A percentile compares a stretch with the other conserved stretches of the same genome.
phyloP scores from a whole-genome alignment of 2,329 filamentous ascomycete genomes.

The Colletotrichum sp. region DNA sequence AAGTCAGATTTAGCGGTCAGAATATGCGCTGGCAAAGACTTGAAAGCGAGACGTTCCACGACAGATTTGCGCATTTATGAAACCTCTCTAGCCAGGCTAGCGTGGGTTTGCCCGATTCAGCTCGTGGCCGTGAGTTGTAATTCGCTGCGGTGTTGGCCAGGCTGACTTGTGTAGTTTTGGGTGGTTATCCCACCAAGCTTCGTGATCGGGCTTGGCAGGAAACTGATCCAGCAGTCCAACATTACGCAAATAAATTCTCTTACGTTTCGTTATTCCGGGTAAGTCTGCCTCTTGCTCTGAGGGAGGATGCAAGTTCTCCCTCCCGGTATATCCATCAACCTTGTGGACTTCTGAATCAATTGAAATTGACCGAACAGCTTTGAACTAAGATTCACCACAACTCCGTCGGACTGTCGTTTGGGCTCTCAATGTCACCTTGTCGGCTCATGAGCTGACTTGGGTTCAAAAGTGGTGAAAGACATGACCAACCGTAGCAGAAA shows the following conservation, averaged over 20 bases:
- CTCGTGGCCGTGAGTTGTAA: neutral
- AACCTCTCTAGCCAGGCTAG: neutral
- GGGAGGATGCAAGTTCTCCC: neutral
- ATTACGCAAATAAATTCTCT: neutral
- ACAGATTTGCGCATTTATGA: neutral
- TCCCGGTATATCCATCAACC: neutral
- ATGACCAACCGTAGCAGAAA: neutral
- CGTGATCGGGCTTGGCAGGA: neutral
- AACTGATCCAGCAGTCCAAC: neutral
- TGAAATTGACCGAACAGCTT: neutral
- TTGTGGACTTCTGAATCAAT: neutral
- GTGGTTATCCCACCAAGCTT: neutral
- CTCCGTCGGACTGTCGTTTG: neutral
- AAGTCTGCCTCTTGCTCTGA: neutral
- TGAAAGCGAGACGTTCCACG: neutral
- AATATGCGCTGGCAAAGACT: neutral
- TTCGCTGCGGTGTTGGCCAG: neutral
- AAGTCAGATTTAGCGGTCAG: neutral
- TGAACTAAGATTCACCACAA: accelerated
- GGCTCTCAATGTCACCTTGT: neutral
- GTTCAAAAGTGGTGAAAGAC: neutral
- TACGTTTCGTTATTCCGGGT: neutral
- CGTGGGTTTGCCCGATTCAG: neutral
- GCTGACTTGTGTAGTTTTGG: neutral
- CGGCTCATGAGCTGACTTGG: neutral